phyloP scores from a whole-genome alignment of 2,329 filamentous ascomycete species.

The Aciculosporium take region DNA sequence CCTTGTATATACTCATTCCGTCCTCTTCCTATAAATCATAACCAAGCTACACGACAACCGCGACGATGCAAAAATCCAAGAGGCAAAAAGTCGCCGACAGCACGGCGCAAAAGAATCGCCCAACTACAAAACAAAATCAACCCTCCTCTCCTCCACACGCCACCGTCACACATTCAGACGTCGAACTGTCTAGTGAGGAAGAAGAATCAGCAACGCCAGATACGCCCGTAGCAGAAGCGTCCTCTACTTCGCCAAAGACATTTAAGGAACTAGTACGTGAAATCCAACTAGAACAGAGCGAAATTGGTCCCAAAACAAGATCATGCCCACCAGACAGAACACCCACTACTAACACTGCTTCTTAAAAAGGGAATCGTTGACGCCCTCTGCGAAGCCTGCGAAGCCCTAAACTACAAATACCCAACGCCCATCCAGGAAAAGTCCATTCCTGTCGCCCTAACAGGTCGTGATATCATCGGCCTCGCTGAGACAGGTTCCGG shows the following conservation, averaged over 20 bases:
- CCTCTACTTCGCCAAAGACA: conserved; percentile 33
- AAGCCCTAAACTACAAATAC: conserved; percentile 62
- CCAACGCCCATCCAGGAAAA: conserved; percentile 83
- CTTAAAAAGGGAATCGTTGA: conserved; percentile 63
- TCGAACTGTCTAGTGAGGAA: conserved; percentile 5
- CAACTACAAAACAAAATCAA: background rate
- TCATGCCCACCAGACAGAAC: background rate
- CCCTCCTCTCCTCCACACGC: background rate
- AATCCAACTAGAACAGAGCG: too few species aligned
- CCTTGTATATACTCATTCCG: background rate
- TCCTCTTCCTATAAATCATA: too few species aligned
- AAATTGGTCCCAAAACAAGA: too few species aligned
- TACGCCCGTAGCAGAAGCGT: conserved; percentile 17
- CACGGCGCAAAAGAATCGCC: conserved; percentile 11
- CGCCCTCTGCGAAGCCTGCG: conserved; percentile 78
- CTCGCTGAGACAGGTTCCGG: conserved; percentile 90
- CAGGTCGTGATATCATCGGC: conserved; percentile 78
- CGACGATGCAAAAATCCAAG: conserved; percentile 23
- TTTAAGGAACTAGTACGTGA: conserved; percentile 49
- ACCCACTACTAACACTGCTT: background rate
- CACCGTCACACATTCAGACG: conserved; percentile 1
- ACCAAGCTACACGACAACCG: background rate
- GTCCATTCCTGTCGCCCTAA: conserved; percentile 66
- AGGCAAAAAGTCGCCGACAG: conserved; percentile 26
- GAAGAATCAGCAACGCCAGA: conserved; percentile 23